Conservation (phyloP, 345 rosid species). For the Abelmoschus esculentus region DNA sequence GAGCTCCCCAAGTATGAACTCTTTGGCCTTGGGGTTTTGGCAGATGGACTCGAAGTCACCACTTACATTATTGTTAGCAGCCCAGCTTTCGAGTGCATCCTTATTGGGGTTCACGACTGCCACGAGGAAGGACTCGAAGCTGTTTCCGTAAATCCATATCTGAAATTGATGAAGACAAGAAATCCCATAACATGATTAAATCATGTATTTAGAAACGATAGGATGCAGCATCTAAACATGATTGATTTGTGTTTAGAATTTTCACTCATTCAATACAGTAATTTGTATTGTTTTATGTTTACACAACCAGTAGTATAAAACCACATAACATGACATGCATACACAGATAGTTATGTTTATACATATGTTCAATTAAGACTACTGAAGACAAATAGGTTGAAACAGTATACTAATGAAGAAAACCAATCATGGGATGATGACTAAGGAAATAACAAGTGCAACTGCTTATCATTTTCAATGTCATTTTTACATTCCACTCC, state of each 20-base stretch:
- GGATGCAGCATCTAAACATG: not conserved
- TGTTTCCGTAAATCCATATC: conserved; percentile 98
- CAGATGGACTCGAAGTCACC: conserved; percentile 74
- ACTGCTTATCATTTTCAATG: too few relatives aligned
- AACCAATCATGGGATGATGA: too few relatives aligned
- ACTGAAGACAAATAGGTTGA: too few relatives aligned
- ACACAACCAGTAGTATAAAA: too few relatives aligned
- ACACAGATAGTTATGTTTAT: too few relatives aligned
- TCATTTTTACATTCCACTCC: too few relatives aligned
- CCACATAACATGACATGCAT: too few relatives aligned
- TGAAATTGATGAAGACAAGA: conserved; percentile 23
- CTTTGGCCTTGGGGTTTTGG: conserved; percentile 59
- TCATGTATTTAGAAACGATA: not conserved
- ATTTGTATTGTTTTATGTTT: not conserved
- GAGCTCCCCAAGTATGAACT: conserved; percentile 64
- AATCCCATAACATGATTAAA: not conserved
- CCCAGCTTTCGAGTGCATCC: conserved; percentile 73
- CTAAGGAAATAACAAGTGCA: too few relatives aligned
- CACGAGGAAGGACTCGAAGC: conserved; percentile 80
- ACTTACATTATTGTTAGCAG: conserved; percentile 43
- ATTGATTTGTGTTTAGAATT: not conserved
- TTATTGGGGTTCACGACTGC: conserved; percentile 83
- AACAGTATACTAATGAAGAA: too few relatives aligned
- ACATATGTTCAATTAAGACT: too few relatives aligned
- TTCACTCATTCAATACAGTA: too few relatives aligned